Base-by-base conservation (phyloP, 441 rosid genomes). In the Macaranga tanarius region DNA sequence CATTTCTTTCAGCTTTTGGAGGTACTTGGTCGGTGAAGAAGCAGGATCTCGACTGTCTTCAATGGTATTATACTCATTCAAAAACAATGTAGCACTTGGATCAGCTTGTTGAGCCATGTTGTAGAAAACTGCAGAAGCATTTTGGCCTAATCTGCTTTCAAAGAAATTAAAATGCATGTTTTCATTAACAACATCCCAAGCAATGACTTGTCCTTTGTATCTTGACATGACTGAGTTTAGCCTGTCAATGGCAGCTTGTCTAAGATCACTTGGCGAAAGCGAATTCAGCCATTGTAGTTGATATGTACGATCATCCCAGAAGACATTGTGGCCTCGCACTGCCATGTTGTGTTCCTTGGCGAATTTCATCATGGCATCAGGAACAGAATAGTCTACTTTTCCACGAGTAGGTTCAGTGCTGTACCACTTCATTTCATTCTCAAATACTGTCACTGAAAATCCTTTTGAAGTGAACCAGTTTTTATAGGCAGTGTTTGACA, bases 181-280 rank as follows among this genome's bases (percentile, higher is more conserved):
- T 72, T 93, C 96, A 76, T 92, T 93, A 44, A 92, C 83, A 70
- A 90, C 92, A 74, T 93, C 96, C 97, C 97, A 94, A 10, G 67
- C 79, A 16, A 76, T 77, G 12, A 91, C 52, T 50, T 80, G 79
- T 34, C 90, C 92, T 45, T 42, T 86, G 84, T 93, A 94, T 65
- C 88, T 84, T 0, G 80, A 61, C 80, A 82, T 73, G 6, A 94
- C 55, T 0, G 97, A 90, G 16, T 25, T 25, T 22, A 85, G 59
- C 73, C 97, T 84, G 8, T 8, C 44, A 0, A 34, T 7, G n/a
- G 75, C 82, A 0, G 95, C 98, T 7, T 61, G 52, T 3, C 40
- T 56, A 12, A 93, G 64, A 5, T 80, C 82, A 0, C 1, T 0
- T 0, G 75, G 79, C 4, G 85, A 72, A 31, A 91, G 90, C 10